Evolutionary conservation across 345 rosid genomes (phyloP).

Genomic region (Euphorbia tirucalli): DNA sequence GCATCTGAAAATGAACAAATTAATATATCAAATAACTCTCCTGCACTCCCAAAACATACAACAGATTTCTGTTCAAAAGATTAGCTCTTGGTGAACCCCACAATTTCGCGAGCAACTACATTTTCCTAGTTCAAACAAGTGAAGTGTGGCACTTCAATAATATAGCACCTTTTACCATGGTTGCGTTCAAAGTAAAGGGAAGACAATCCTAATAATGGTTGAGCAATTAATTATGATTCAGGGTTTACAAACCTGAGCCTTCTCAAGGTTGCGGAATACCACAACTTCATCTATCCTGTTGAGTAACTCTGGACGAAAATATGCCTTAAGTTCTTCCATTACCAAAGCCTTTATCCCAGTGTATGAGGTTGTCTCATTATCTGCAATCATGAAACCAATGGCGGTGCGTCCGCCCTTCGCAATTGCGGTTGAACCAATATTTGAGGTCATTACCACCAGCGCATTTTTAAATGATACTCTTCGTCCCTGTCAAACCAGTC

Average conservation of each 20-base stretch:
- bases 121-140: conserved; percentile 6
- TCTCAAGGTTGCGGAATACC: conserved; percentile 79
- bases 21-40: not conserved
- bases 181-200: no score
- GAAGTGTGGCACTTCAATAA: no score
- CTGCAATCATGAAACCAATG: conserved; percentile 60
- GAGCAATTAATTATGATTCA: no score
- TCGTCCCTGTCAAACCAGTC: conserved; percentile 59
- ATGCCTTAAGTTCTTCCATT: conserved; percentile 78
- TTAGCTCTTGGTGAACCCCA: no score
- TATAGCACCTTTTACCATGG: no score
- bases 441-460: conserved; percentile 90
- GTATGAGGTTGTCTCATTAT: conserved; percentile 57
- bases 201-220: no score
- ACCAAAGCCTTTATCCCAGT: conserved; percentile 76
- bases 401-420: conserved; percentile 81
- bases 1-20: conserved; percentile 52
- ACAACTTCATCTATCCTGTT: conserved; percentile 95
- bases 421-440: conserved; percentile 81
- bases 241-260: conserved; percentile 69
- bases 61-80: no score
- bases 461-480: conserved; percentile 94
- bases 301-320: conserved; percentile 92
- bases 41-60: not conserved
- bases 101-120: no score